phyloP scores from a whole-genome alignment of 148 eudicot genomes.

The Spergularia marina region DNA sequence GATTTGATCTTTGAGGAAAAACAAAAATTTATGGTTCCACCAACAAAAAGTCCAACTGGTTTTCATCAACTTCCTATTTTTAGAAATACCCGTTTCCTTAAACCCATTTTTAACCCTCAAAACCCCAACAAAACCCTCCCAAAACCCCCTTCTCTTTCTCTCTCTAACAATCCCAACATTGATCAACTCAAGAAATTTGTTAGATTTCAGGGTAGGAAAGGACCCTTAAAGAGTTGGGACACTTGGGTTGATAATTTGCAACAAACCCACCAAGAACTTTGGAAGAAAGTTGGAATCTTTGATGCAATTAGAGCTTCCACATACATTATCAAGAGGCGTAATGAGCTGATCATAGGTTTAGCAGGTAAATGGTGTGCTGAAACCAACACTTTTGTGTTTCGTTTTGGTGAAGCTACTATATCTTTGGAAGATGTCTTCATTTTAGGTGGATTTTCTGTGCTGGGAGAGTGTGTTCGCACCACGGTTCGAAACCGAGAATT shows the following conservation, averaged over 20 bases:
- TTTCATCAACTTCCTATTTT: neutral
- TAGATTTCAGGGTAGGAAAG: neutral
- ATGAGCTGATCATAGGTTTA: slow-evolving; percentile 22
- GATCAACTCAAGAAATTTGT: neutral
- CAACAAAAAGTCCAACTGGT: neutral
- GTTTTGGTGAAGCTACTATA: slow-evolving; percentile 41
- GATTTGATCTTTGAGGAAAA: neutral
- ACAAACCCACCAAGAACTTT: slow-evolving; percentile 4
- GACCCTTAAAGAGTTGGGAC: slow-evolving; percentile 8
- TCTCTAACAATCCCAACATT: neutral
- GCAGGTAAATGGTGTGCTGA: too few species aligned
- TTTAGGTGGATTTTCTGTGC: slow-evolving; percentile 35
- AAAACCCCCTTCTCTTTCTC: neutral
- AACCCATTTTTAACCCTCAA: slow-evolving; percentile 9
- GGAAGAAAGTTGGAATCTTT: slow-evolving; percentile 28
- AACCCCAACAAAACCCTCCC: neutral
- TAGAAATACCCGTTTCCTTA: slow-evolving; percentile 13
- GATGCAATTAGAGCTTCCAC: slow-evolving; percentile 24
- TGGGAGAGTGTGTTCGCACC: slow-evolving; percentile 11
- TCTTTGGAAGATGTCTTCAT: too few species aligned
- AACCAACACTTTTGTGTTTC: slow-evolving; percentile 19
- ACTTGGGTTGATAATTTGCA: slow-evolving; percentile 19
- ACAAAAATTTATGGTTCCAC: slow-evolving; percentile 18
- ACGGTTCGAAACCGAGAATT: neutral
- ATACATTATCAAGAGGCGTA: slow-evolving; percentile 17